A percentile compares a stretch with the other conserved stretches of the same genome.
Conservation (phyloP, 176 grass and related monocot genomes). For the Carex cristatella region DNA sequence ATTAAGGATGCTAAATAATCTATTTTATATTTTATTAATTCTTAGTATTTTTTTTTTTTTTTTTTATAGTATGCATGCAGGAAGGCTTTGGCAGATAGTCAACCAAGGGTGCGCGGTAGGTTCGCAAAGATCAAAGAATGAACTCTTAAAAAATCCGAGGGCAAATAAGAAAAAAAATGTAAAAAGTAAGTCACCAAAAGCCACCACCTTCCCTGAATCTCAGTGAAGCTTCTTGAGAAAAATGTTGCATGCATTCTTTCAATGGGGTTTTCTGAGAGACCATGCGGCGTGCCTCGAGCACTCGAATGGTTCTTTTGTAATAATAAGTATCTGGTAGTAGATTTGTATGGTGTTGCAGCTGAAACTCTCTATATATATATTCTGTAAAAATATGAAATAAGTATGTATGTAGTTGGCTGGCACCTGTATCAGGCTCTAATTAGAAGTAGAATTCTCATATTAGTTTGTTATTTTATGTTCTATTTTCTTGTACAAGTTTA, state of each 20-base stretch:
- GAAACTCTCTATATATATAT: background rate
- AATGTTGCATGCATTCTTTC: background rate
- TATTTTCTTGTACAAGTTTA: slow-evolving; percentile 9
- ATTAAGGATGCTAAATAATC: background rate
- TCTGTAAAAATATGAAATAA: slow-evolving; percentile 14
- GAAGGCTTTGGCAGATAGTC: slow-evolving; percentile 96
- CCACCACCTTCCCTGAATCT: background rate
- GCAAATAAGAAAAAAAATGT: slow-evolving; percentile 30
- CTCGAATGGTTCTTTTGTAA: background rate
- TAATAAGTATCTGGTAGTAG: slow-evolving; percentile 17
- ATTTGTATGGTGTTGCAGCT: background rate
- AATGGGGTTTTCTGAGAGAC: background rate
- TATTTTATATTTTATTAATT: background rate
- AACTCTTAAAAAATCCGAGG: background rate
- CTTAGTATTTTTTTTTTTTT: too few species aligned
- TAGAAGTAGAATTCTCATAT: slow-evolving; percentile 11
- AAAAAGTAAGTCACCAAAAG: background rate
- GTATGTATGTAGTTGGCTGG: background rate
- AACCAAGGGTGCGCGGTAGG: slow-evolving; percentile 91
- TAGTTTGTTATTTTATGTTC: slow-evolving; percentile 2
- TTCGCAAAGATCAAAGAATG: slow-evolving; percentile 90
- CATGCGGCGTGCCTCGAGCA: background rate
- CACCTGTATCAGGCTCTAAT: background rate
- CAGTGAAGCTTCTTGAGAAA: background rate
- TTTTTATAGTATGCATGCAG: slow-evolving; percentile 83